A percentile compares a stretch with the other conserved stretches of the same genome.
Conservation (phyloP, 139 green algal genomes). For the Protoeuglena noctilucae region DNA sequence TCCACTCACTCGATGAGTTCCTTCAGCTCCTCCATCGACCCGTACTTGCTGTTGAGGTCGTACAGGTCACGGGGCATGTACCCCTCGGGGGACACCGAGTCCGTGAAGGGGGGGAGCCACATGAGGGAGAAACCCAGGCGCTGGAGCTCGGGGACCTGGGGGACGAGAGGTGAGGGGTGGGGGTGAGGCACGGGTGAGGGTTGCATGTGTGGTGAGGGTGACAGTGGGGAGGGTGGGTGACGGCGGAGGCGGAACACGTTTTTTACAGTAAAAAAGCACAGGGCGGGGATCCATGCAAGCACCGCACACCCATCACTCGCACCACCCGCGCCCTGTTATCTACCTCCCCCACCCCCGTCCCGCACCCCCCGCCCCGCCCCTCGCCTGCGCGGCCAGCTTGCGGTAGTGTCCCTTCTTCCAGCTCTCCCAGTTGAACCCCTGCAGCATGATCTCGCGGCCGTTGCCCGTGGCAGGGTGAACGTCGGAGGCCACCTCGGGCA, state of each 20-base stretch:
- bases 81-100: slow-evolving; percentile 68
- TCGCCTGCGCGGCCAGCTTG: slow-evolving; percentile 13
- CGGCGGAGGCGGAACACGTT: too few relatives aligned
- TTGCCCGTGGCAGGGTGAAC: slow-evolving; percentile 51
- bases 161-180: too few relatives aligned
- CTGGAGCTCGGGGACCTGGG: too few relatives aligned
- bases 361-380: background rate
- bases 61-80: slow-evolving; percentile 78
- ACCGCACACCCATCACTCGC: too few relatives aligned
- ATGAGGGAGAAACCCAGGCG: slow-evolving; percentile 75
- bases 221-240: too few relatives aligned
- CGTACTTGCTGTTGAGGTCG: slow-evolving; percentile 55
- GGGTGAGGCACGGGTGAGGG: too few relatives aligned
- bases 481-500: slow-evolving; percentile 23
- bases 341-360: too few relatives aligned
- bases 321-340: too few relatives aligned
- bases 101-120: slow-evolving; percentile 83
- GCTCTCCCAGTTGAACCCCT: slow-evolving; percentile 90
- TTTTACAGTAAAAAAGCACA: too few relatives aligned
- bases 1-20: slow-evolving; percentile 53
- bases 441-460: slow-evolving; percentile 82
- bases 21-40: slow-evolving; percentile 49
- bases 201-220: too few relatives aligned
- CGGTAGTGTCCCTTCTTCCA: slow-evolving; percentile 47
- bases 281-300: too few relatives aligned